These are phyloP conservation scores for Kodamaea nitidulidarum DNA, from an alignment of 805 yeast genomes.

Conservation along the genomic window DNA sequence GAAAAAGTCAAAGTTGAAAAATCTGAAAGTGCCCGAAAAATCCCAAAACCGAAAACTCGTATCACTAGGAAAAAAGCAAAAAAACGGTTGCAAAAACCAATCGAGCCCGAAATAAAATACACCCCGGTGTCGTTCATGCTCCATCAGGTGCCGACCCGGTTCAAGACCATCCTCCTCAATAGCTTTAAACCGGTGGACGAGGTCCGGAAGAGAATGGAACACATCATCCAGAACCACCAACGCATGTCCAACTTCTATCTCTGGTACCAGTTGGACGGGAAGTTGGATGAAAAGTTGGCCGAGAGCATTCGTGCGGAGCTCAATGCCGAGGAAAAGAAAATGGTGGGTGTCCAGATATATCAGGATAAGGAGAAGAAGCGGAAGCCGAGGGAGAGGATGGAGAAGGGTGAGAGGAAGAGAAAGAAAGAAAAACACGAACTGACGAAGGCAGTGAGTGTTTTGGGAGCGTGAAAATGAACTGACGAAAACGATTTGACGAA, in stretches of 20 bases:
- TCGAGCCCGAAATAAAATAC: slow-evolving; percentile 43
- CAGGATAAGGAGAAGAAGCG: slow-evolving; percentile 21
- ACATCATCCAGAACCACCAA: slow-evolving; percentile 54
- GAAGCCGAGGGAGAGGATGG: slow-evolving; percentile 27
- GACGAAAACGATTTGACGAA: no score
- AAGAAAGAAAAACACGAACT: neutral
- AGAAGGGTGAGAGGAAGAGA: slow-evolving; percentile 13
- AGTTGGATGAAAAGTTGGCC: slow-evolving; percentile 61
- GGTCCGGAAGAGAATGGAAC: slow-evolving; percentile 59
- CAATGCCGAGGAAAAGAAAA: slow-evolving; percentile 48
- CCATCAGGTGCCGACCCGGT: slow-evolving; percentile 60
- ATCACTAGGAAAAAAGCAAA: slow-evolving; percentile 11
- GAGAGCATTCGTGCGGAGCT: slow-evolving; percentile 59
- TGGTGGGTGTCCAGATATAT: slow-evolving; percentile 30
- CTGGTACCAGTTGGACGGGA: slow-evolving; percentile 83
- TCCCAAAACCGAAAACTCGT: no score
- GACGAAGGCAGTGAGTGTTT: neutral
- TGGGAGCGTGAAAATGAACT: no score
- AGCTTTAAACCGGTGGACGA: slow-evolving; percentile 57
- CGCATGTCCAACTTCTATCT: slow-evolving; percentile 59
- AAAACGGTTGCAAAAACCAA: slow-evolving; percentile 24
- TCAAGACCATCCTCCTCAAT: slow-evolving; percentile 59
- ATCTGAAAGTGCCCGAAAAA: neutral
- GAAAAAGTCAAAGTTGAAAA: slow-evolving; percentile 4
- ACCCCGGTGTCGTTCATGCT: slow-evolving; percentile 67